Base-by-base conservation (phyloP, 441 rosid species). In the Gossypium gossypioides region DNA sequence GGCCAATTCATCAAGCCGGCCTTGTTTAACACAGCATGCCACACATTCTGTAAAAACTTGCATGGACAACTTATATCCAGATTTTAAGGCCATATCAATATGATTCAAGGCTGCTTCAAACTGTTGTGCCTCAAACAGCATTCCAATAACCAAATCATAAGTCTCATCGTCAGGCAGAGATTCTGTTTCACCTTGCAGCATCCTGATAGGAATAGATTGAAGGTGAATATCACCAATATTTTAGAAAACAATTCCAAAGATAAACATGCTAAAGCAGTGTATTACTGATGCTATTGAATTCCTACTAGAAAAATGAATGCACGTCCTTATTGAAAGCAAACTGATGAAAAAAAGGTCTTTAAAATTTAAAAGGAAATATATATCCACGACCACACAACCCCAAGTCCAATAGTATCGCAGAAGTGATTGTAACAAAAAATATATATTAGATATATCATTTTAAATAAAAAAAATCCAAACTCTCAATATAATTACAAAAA, bases 91-190 rank as follows among this genome's bases (percentile, higher is more conserved):
- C 77, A 78, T 65, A 74, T 92, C 92, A 21, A 91, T 69, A 71
- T 83, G 77, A 73, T 88, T 86, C 81, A 92, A 78, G 69, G 95
- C 96, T 82, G 87, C 68, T 69, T 91, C 96, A 73, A 86, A 72
- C 77, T 85, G 73, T 29, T 82, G 71, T 4, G 69, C 57, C 37
- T 1, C 63, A 67, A 87, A 86, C 75, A 91, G 63, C 96, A 92
- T 81, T 69, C 79, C 80, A 46, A 86, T 77, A 69, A 95, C 89
- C 82, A 95, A 72, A 57, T 84, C 89, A 78, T 84, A 95, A 0
- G 97, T 82, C 76, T 87, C 97, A 61, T 91, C 94, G 71, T 95
- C 92, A 51, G 99, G 97, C 78, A 58, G 84, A 59, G 99, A 88
- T 72, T 86, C 95, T 34, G 82, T 82, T 67, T 90, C 89, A 15